phyloP scores from a whole-genome alignment of 139 green algal species.

The Chlorella vulgaris region DNA sequence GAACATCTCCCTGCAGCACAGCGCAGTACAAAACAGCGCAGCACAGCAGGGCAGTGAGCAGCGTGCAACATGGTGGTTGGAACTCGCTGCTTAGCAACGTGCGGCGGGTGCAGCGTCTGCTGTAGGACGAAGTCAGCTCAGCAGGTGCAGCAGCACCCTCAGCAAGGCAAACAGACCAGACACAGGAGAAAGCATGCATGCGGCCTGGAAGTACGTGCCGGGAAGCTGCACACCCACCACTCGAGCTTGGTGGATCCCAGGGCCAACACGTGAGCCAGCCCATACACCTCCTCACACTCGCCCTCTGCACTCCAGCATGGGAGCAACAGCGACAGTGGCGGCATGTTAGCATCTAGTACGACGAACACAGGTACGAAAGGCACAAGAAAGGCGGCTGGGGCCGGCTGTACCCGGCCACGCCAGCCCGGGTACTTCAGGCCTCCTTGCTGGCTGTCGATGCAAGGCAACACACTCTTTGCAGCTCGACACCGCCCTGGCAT shows the following conservation, averaged over 20 bases:
- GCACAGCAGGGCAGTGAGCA: background rate
- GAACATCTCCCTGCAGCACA: conserved; percentile 33
- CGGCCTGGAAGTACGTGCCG: background rate
- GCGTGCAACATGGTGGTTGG: background rate
- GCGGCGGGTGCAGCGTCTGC: too few species aligned
- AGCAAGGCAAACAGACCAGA: too few species aligned
- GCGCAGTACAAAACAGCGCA: background rate
- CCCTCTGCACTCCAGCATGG: conserved; percentile 7
- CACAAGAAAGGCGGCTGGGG: too few species aligned
- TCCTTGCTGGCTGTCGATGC: too few species aligned
- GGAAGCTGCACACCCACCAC: background rate
- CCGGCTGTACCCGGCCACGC: too few species aligned
- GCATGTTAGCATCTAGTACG: background rate
- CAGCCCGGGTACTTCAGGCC: too few species aligned
- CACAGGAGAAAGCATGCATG: background rate
- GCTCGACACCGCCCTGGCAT: too few species aligned
- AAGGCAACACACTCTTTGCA: too few species aligned
- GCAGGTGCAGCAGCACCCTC: too few species aligned
- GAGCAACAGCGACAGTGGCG: background rate
- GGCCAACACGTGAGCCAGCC: conserved; percentile 26
- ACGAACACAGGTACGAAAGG: too few species aligned
- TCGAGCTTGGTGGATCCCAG: conserved; percentile 11
- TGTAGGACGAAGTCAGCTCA: too few species aligned
- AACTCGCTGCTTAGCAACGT: background rate
- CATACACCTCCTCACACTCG: conserved; percentile 31